Evolutionary conservation across 306 rosid species (phyloP), one percentile per base, ranked within the genome.

Genomic region (Casuarina glauca): DNA sequence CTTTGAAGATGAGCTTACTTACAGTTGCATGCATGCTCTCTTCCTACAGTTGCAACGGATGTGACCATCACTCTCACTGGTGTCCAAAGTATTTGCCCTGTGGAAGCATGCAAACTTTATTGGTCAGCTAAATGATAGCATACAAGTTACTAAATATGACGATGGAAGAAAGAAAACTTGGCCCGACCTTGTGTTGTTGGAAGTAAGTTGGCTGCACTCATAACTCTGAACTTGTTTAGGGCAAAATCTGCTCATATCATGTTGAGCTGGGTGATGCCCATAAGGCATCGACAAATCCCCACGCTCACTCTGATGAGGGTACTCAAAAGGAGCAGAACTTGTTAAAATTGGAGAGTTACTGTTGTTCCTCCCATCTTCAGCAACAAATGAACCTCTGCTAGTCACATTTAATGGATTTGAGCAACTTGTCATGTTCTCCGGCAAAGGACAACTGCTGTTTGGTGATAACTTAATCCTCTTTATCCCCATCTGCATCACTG

Each of bases 11-110:
- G 74, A 74, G 83, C 42, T 44, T 68, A 64, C 97, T 84, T 78
- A 93, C 97, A 93, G 93, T 84, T 93, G 90, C 86, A 93, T 72
- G 84, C 97, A 93, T 81, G 84, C 84, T 74, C 82, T 83, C 85
- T 84, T 93, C 84, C 57, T 88, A 77, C 97, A 93, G 78, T 86
- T 86, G 90, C 97, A 93, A 53, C 78, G 80, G 69, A 82, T 93
- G 81, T 84, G 54, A 12, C 81, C 91, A 77, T 77, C 86, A 41
- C 53, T 75, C 51, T 84, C 86, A 55, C 6, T 67, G 62, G 71
- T 26, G 61, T 11, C 73, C 6, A 77, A 62, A 55, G 83, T 79
- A 78, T 53, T 89, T 79, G 75, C 89, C 89, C 97, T 90, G 86
- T 17, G 74, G 78, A 77, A 72, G 35, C 73, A 81, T 54, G 72